Conservation (phyloP, 139 green algal genomes). For the Chara braunii region DNA sequence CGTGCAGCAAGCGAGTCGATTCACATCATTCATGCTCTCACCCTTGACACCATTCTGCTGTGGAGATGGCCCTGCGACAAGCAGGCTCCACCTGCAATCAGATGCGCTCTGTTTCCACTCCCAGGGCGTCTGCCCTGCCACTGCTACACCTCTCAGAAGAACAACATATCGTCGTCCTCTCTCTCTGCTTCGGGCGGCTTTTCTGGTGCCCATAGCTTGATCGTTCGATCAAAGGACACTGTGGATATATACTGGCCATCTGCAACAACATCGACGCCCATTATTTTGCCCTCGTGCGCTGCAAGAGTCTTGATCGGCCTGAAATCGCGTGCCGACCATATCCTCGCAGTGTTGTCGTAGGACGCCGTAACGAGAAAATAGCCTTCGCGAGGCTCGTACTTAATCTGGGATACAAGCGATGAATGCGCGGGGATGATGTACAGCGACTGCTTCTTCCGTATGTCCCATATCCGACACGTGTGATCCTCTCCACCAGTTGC, state of each 20-base stretch:
- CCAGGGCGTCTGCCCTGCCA: too few relatives aligned
- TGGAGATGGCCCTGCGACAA: too few relatives aligned
- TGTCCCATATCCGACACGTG: conserved; percentile 75
- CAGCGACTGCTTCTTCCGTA: conserved; percentile 62
- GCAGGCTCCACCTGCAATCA: too few relatives aligned
- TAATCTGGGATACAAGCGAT: conserved; percentile 41
- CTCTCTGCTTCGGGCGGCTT: too few relatives aligned
- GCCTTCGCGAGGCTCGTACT: conserved; percentile 61
- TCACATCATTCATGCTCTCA: too few relatives aligned
- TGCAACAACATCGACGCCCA: conserved; percentile 67
- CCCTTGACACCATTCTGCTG: too few relatives aligned
- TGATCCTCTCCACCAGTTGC: conserved; percentile 71
- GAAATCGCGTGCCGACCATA: conserved; percentile 56
- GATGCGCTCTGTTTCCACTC: too few relatives aligned
- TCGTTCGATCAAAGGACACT: conserved; percentile 35
- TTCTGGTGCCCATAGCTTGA: conserved; percentile 44
- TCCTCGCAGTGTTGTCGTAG: conserved; percentile 39
- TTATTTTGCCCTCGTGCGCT: conserved; percentile 89
- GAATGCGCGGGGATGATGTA: conserved; percentile 61
- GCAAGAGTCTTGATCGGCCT: conserved; percentile 62
- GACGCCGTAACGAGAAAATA: conserved; percentile 56
- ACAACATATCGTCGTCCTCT: too few relatives aligned
- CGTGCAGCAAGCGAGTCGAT: too few relatives aligned
- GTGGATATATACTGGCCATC: conserved; percentile 33
- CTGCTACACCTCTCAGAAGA: too few relatives aligned